Evolutionary conservation across 192 early-diverging fungal genomes (phyloP), one percentile per base, ranked within the genome.

Genomic region (Podila clonocystis): DNA sequence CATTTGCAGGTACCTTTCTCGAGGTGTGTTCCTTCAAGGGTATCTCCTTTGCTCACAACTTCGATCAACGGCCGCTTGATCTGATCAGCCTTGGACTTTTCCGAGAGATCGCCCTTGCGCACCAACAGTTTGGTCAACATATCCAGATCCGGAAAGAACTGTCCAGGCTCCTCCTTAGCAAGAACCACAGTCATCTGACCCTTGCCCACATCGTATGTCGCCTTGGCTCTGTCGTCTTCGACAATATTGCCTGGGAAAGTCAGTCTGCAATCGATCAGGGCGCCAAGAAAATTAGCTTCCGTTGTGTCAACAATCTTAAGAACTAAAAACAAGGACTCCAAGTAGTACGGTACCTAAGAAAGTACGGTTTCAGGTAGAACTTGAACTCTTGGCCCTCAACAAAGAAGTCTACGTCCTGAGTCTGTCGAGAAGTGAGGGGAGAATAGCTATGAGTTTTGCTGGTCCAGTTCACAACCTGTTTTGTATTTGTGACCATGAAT

Each of bases 311-410:
- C n/a, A n/a, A n/a, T n/a, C n/a, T n/a, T n/a, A n/a, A n/a, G n/a
- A n/a, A n/a, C n/a, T n/a, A n/a, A n/a, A n/a, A n/a, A n/a, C 17
- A 20, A n/a, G 9, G 36, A 26, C 2, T 9, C 26, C 30, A 22
- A n/a, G 29, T n/a, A 0, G 9, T 3, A 58, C 41, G 1, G 9
- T 67, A 93, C 91, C 96, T 86, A 20, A 98, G 87, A 74, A 96
- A 99, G 85, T 99, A 99, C 2, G 97, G 98, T 45, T 89, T 87
- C 57, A 94, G 86, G 75, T 90, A 93, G 70, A 99, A 98, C 72
- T 91, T 93, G 85, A 99, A 94, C 63, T 95, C 93, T 60, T 76
- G 86, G 11, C 87, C 94, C 19, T 96, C 88, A 50, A 97, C 90
- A 78, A 92, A 88, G 63, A 97, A 87, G 74, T 99, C 97, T 12